A percentile compares a stretch with the other conserved stretches of the same genome.
These are phyloP conservation scores for Cladorrhinum samala DNA, from an alignment of 495 filamentous ascomycete genomes.

Conservation along the genomic window DNA sequence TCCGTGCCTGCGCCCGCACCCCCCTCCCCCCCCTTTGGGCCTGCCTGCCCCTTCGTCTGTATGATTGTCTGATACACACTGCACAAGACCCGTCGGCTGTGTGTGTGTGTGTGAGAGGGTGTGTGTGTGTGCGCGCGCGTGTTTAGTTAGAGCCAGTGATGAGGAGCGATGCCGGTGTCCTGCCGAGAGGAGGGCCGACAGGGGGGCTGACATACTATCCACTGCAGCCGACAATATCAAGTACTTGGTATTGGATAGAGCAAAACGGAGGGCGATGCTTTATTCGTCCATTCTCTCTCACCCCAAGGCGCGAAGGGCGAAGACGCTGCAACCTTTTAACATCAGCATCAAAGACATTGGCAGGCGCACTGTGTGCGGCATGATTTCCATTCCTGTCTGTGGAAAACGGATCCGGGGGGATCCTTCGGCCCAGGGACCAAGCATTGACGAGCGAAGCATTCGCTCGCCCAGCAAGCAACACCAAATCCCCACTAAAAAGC, in stretches of 20 bases:
- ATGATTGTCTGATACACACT: not conserved
- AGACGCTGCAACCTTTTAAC: not conserved
- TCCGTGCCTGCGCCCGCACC: not conserved
- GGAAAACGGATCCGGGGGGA: conserved; percentile 8
- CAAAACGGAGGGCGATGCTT: too few species aligned
- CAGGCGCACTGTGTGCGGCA: conserved; percentile 14
- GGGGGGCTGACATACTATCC: not conserved
- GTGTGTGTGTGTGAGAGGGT: too few species aligned
- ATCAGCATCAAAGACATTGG: not conserved
- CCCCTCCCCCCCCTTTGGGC: not conserved
- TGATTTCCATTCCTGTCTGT: conserved; percentile 12
- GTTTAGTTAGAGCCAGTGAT: not conserved
- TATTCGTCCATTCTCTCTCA: too few species aligned
- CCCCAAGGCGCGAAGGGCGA: too few species aligned
- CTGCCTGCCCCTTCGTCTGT: too few species aligned
- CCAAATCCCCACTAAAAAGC: too few species aligned
- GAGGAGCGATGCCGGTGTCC: not conserved
- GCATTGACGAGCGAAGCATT: too few species aligned
- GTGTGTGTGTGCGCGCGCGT: too few species aligned
- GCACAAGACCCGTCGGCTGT: not conserved
- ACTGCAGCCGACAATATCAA: not conserved
- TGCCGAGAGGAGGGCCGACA: not conserved
- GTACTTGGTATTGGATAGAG: too few species aligned
- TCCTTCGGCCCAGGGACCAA: conserved; percentile 3
- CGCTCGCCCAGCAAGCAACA: too few species aligned